A percentile compares a stretch with the other conserved stretches of the same genome.
Conservation (phyloP, 345 rosid species). For the Brassica carinata region DNA sequence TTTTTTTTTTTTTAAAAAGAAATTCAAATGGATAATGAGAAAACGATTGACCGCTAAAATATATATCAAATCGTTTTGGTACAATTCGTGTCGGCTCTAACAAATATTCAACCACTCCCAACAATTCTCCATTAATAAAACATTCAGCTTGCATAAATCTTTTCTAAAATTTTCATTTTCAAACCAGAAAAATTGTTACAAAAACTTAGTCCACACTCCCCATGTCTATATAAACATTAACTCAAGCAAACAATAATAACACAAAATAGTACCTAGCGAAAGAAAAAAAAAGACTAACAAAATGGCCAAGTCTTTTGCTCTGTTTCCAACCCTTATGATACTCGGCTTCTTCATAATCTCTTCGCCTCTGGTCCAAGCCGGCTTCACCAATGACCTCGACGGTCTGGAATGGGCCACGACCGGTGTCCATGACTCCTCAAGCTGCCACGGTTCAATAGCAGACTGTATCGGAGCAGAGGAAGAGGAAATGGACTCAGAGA, state of each 20-base stretch:
- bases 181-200: not conserved
- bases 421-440: conserved; percentile 27
- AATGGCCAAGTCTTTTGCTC: conserved; percentile 47
- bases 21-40: not conserved
- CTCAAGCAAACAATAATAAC: not conserved
- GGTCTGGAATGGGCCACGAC: conserved; percentile 50
- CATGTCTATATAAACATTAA: conserved; percentile 21
- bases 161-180: not conserved
- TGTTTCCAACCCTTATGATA: conserved; percentile 36
- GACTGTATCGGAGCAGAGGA: conserved; percentile 52
- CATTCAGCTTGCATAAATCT: not conserved
- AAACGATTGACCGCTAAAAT: not conserved
- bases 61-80: conserved; percentile 17
- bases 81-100: conserved; percentile 33
- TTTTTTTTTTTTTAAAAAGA: not conserved
- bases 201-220: conserved; percentile 22
- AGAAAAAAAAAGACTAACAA: conserved; percentile 26
- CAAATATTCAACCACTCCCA: conserved; percentile 46
- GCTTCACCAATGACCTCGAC: conserved; percentile 27
- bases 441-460: conserved; percentile 59
- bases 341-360: conserved; percentile 37
- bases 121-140: conserved; percentile 28
- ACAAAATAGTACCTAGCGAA: not conserved
- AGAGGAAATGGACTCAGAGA: conserved; percentile 64
- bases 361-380: conserved; percentile 35